phyloP scores from a whole-genome alignment of 2,329 filamentous ascomycete genomes.

The Madurella mycetomatis region DNA sequence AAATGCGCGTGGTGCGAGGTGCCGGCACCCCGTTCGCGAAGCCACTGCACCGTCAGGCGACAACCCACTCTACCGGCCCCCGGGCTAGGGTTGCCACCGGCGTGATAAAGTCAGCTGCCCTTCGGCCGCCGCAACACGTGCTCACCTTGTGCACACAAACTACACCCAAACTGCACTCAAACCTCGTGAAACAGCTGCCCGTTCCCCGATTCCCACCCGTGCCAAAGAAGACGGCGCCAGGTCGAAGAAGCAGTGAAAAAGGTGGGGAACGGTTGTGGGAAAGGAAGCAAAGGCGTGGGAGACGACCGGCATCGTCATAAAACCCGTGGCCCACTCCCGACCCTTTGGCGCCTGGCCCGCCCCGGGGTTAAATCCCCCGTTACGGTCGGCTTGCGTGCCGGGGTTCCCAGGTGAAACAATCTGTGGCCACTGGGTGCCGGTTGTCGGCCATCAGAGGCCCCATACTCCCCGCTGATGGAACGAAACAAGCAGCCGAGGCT shows the following conservation, averaged over 20 bases:
- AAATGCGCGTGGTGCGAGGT: background rate
- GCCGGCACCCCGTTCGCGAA: background rate
- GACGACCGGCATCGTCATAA: background rate
- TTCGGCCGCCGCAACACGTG: background rate
- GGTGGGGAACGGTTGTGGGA: no score
- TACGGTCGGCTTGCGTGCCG: background rate
- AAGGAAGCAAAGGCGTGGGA: no score
- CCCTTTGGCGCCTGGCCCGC: background rate
- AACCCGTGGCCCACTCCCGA: background rate
- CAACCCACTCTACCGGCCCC: background rate
- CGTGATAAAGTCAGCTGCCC: conserved; percentile 9
- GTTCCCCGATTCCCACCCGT: no score
- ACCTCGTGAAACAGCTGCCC: no score
- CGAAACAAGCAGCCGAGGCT: background rate
- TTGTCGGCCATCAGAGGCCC: no score
- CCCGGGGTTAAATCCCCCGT: background rate
- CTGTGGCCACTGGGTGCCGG: no score
- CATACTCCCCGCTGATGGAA: no score
- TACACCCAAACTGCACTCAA: no score
- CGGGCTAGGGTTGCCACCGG: background rate
- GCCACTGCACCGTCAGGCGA: conserved; percentile 2
- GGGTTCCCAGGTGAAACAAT: background rate
- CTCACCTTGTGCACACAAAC: background rate
- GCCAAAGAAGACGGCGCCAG: no score
- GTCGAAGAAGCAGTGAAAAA: no score